phyloP scores from a whole-genome alignment of 2,329 filamentous ascomycete species.

The Colletotrichum melonis region DNA sequence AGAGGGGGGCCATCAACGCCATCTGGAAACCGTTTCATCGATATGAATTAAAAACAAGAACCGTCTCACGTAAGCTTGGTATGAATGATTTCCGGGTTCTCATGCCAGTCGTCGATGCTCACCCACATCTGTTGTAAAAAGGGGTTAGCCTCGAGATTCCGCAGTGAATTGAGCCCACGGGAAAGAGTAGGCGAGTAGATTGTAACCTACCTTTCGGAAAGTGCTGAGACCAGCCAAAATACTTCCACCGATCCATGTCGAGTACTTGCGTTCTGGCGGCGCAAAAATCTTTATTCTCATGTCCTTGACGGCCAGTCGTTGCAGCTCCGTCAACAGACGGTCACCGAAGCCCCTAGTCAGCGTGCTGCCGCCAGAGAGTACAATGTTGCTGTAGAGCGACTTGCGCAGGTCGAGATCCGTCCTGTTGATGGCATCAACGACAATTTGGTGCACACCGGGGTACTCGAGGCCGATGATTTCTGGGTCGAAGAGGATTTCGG shows the following conservation, averaged over 20 bases:
- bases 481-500: slow-evolving; percentile 97
- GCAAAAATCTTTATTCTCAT: slow-evolving; percentile 99
- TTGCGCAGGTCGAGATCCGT: slow-evolving; percentile 97
- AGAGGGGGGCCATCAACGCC: neutral
- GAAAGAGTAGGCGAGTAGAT: neutral
- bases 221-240: slow-evolving; percentile 97
- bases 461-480: slow-evolving; percentile 98
- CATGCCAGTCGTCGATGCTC: slow-evolving; percentile 99
- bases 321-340: slow-evolving; percentile 89
- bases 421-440: slow-evolving; percentile 93
- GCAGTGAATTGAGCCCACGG: neutral
- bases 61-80: slow-evolving; percentile 86
- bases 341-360: slow-evolving; percentile 98
- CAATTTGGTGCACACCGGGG: slow-evolving; percentile 96
- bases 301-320: slow-evolving; percentile 94
- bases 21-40: neutral
- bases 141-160: neutral
- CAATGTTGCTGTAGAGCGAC: slow-evolving; percentile 94
- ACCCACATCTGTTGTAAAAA: slow-evolving; percentile 91
- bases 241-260: slow-evolving; percentile 98
- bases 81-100: slow-evolving; percentile 99
- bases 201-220: slow-evolving; percentile 83
- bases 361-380: slow-evolving; percentile 94
- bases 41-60: slow-evolving; percentile 9
- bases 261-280: slow-evolving; percentile 97